Base-by-base conservation (phyloP, 2,329 filamentous ascomycete species). In the Clarireedia hainanense region DNA sequence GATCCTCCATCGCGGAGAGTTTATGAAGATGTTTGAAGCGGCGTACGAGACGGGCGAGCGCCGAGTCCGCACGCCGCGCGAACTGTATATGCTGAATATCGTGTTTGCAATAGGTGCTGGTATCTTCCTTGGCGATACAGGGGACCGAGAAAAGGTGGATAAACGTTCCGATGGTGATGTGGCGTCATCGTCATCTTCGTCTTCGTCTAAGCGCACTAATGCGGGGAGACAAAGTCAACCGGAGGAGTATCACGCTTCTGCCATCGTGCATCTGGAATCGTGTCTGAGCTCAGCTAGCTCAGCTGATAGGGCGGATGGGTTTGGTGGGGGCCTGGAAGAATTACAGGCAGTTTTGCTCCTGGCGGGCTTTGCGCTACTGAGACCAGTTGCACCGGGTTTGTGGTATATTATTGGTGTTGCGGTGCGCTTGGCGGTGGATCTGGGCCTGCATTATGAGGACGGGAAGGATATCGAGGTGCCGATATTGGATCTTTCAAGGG, bases 401-500 rank as follows among this genome's bases (percentile, higher is more conserved):
- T 97, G 92, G 92, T 97, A 97, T 71, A 97, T 97, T 59, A 89
- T 95, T 58, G 94, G 94, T 10, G 91, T 96, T 45, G 92, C 92
- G 5, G 87, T 95, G 58, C 85, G 94, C 39, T 73, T 97, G 52
- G 92, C 90, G 6, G 87, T 97, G 23, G 94, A 97, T 69, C 78
- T 97, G 2, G 94, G 94, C 9, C 75, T 97, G 27, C 91, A 97
- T 70, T 91, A 92, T 63, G 94, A 97, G 70, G 92, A 96, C 63
- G 90, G 89, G 23, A 84, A 80, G 66, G 76, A 85, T 61, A 66
- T 80, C 9, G 77, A 84, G 48, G 70, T 83, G 37, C 81, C 83
- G 26, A 76, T 87, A 46, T 77, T 81, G 15, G 66, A 75, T 7
- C 73, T 67, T 4, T 69, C 68, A n/a, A 68, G 63, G 47, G 71